phyloP scores from a whole-genome alignment of 1,284 basidiomycete species.

The Caloboletus inedulis region DNA sequence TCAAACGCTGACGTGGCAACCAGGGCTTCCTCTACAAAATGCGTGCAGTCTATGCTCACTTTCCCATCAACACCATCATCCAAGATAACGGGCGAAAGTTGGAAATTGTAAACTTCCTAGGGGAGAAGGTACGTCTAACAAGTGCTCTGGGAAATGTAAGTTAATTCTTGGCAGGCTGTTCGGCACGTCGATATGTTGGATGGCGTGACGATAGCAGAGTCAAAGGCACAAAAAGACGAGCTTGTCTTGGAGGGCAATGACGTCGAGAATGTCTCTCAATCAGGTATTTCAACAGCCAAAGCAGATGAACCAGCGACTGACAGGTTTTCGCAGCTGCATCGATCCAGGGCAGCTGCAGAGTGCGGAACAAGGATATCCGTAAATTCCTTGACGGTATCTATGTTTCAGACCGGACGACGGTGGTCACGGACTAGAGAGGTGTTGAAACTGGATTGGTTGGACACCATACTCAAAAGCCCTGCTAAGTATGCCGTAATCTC shows the following conservation, averaged over 20 bases:
- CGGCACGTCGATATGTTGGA: slow-evolving; percentile 91
- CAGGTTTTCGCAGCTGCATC: slow-evolving; percentile 66
- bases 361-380: slow-evolving; percentile 98
- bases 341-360: slow-evolving; percentile 91
- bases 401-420: slow-evolving; percentile 80
- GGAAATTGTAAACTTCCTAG: slow-evolving; percentile 99
- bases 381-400: slow-evolving; percentile 94
- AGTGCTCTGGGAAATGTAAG: not conserved
- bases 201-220: slow-evolving; percentile 87
- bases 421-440: slow-evolving; percentile 44
- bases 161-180: slow-evolving; percentile 59
- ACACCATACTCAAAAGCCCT: slow-evolving; percentile 15
- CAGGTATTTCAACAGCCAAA: slow-evolving; percentile 46
- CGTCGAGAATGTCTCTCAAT: slow-evolving; percentile 93
- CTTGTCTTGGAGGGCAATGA: slow-evolving; percentile 92
- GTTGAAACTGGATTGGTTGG: slow-evolving; percentile 8
- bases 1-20: slow-evolving; percentile 1
- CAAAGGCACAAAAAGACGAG: slow-evolving; percentile 96
- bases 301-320: not conserved
- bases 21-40: slow-evolving; percentile 99
- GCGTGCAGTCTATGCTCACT: slow-evolving; percentile 99
- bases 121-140: slow-evolving; percentile 71
- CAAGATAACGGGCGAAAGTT: slow-evolving; percentile 74
- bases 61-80: slow-evolving; percentile 99
- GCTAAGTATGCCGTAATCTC: slow-evolving; percentile 24